These are phyloP conservation scores for Staphylotrichum tortipilum DNA, from an alignment of 495 filamentous ascomycete genomes.

Conservation along the genomic window DNA sequence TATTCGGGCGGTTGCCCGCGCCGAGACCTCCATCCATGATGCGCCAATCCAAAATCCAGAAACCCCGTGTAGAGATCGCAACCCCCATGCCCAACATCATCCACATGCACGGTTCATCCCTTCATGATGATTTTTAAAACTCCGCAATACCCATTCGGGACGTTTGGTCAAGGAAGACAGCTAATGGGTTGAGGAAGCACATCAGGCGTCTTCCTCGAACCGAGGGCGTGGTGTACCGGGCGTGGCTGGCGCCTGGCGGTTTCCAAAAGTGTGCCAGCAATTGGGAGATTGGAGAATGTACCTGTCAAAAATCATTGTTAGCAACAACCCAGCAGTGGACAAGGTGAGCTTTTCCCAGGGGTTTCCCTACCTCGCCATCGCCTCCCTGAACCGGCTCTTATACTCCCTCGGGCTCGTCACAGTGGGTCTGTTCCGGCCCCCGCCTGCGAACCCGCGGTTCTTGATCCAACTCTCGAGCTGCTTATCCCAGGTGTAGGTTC, in stretches of 20 bases:
- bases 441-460: slow-evolving; percentile 76
- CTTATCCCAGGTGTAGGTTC: slow-evolving; percentile 99
- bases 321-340: background rate
- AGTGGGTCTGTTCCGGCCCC: slow-evolving; percentile 81
- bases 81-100: background rate
- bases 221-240: slow-evolving; percentile 22
- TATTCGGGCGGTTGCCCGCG: background rate
- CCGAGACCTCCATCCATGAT: no score
- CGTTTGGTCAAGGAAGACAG: no score
- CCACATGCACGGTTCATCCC: background rate
- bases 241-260: slow-evolving; percentile 4
- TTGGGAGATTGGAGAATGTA: slow-evolving; percentile 45
- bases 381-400: slow-evolving; percentile 88
- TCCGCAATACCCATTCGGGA: no score
- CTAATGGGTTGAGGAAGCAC: background rate
- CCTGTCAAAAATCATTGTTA: slow-evolving; percentile 16
- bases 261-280: slow-evolving; percentile 41
- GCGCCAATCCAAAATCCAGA: background rate
- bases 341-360: no score
- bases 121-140: background rate
- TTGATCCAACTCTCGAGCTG: slow-evolving; percentile 99
- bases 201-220: slow-evolving; percentile 21
- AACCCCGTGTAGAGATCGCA: background rate
- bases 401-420: slow-evolving; percentile 98
- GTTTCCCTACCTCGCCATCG: slow-evolving; percentile 95